phyloP scores from a whole-genome alignment of 192 early-diverging fungal species.

The Lobosporangium transversale region DNA sequence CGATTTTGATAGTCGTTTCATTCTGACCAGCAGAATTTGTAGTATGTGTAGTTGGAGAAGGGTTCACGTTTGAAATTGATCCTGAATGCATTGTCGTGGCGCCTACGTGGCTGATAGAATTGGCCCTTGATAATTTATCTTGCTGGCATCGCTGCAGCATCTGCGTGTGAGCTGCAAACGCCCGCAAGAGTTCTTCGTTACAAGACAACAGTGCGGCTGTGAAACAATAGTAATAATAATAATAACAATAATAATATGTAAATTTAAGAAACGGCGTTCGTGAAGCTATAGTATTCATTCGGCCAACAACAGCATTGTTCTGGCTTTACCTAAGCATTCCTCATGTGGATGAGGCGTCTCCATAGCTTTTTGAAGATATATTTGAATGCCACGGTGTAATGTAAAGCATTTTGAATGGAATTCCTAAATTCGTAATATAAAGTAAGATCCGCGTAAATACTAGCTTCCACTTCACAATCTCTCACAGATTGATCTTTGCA shows the following conservation, averaged over 20 bases:
- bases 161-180: slow-evolving; percentile 50
- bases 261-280: neutral
- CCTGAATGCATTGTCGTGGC: no score
- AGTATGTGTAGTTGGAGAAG: no score
- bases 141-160: slow-evolving; percentile 35
- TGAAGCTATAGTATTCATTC: no score
- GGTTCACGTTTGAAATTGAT: no score
- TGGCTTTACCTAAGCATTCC: slow-evolving; percentile 16
- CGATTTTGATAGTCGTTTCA: neutral
- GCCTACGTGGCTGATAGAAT: neutral
- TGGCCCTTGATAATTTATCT: neutral
- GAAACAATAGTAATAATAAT: neutral
- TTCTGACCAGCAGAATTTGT: no score
- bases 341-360: neutral
- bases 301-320: no score
- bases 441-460: neutral
- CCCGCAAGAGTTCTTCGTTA: slow-evolving; percentile 45
- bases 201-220: slow-evolving; percentile 46
- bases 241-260: neutral
- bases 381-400: slow-evolving; percentile 6
- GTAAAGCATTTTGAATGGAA: slow-evolving; percentile 21
- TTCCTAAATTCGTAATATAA: slow-evolving; percentile 6
- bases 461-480: no score
- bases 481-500: no score
- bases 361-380: slow-evolving; percentile 1